phyloP scores from a whole-genome alignment of 164 flowering plant species.

The Litsea cubeba region DNA sequence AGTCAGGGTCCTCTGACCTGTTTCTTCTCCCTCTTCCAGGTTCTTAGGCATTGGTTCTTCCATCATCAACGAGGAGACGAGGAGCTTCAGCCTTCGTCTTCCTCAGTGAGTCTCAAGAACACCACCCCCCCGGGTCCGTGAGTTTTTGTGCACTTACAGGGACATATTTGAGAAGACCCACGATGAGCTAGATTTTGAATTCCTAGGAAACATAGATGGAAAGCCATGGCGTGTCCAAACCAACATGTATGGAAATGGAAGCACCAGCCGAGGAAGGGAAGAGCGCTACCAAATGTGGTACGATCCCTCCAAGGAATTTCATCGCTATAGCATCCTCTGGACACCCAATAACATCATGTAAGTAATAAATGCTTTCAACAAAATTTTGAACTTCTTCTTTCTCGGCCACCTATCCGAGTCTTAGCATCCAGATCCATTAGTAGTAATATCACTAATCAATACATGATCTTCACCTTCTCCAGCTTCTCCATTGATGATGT shows the following conservation, averaged over 20 bases:
- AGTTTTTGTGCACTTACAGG: too few relatives aligned
- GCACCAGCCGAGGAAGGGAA: conserved; percentile 78
- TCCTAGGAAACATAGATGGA: conserved; percentile 67
- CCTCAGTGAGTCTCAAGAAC: too few relatives aligned
- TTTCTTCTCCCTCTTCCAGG: too few relatives aligned
- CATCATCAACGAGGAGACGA: too few relatives aligned
- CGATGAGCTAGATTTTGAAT: conserved; percentile 91
- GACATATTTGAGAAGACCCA: conserved; percentile 77
- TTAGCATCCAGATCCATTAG: too few relatives aligned
- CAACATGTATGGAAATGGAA: conserved; percentile 90
- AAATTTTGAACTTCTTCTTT: neutral
- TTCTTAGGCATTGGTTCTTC: too few relatives aligned
- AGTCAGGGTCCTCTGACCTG: too few relatives aligned
- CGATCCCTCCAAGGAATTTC: conserved; percentile 70
- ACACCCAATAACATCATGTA: conserved; percentile 63
- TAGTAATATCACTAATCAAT: too few relatives aligned
- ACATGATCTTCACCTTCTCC: conserved; percentile 1
- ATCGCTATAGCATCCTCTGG: conserved; percentile 90
- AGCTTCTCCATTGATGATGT: conserved; percentile 89
- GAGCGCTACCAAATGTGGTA: conserved; percentile 85
- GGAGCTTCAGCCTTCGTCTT: too few relatives aligned
- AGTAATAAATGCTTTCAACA: conserved; percentile 13
- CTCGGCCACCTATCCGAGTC: neutral
- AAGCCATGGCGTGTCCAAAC: conserved; percentile 89
- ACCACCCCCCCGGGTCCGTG: too few relatives aligned